Base-by-base conservation (phyloP, 495 filamentous ascomycete species). In the Astrothelium macrocarpum region DNA sequence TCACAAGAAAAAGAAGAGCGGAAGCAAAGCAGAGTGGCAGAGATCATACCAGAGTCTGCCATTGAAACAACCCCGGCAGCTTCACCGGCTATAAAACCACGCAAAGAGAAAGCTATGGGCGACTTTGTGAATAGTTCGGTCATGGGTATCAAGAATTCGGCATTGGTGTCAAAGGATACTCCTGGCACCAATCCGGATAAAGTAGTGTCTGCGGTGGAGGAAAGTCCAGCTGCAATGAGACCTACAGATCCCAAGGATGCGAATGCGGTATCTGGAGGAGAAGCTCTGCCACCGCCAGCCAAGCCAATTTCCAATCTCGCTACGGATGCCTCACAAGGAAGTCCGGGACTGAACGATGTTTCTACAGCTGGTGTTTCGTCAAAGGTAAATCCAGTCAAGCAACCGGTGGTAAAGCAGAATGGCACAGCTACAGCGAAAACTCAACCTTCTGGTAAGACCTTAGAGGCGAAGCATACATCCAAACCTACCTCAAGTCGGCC, bases 241-340 rank as follows among this genome's bases (percentile, higher is more conserved):
- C 71, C 75, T 5, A 70, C 69, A 23, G 72, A 78, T 45, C 71
- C 71, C 16, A 74, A 74, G 59, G 71, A 74, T 32, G 71, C 71
- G 68, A 65, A 20, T 53, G 67, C 69, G 14, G 71, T 76, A 20
- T 74, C 73, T 28, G 74, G 73, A 32, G 73, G 75, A 32, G 64
- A 71, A 32, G 75, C 67, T 18, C 65, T 74, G 23, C 68, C 72
- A 10, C 67, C 68, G 7, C 64, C 71, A 20, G 61, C 71, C 25
- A 67, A 75, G 43, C 43, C 49, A 29, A 29, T 56, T 9, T 56
- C 49, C 26, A 56, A 9, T 12, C 49, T 20, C 12, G 26, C 20
- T 2, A 29, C 49, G 29, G 49, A 56, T 9, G 16, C 49, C 7
- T 26, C 49, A 9, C 20, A 56, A 56, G 49, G 23, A 56, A 56